Percentiles rank a stretch among this genome's conserved stretches.
These are phyloP conservation scores for Scleroderma bovista DNA, from an alignment of 768 basidiomycete genomes.

Conservation along the genomic window DNA sequence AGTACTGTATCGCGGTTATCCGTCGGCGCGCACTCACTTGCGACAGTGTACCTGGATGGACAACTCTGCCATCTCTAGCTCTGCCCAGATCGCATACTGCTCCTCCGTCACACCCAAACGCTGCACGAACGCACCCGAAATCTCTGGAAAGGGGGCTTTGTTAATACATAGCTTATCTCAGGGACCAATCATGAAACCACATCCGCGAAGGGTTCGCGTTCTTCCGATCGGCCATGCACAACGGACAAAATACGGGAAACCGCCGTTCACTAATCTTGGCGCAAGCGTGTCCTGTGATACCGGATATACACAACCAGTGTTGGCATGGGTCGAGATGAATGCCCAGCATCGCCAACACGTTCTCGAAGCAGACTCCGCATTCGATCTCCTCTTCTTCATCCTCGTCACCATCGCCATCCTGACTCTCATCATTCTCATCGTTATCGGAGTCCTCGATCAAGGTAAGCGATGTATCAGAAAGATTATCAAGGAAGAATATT, in stretches of 20 bases:
- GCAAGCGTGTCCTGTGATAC: constrained; percentile 39
- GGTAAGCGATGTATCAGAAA: background rate
- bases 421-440: constrained; percentile 1
- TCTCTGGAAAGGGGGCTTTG: constrained; percentile 23
- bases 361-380: constrained; percentile 55
- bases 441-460: constrained; percentile 1
- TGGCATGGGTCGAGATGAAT: constrained; percentile 38
- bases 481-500: constrained; percentile 19
- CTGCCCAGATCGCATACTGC: constrained; percentile 36
- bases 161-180: too few relatives aligned
- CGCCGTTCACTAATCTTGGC: constrained; percentile 45
- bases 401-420: background rate
- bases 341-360: constrained; percentile 33
- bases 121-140: constrained; percentile 33
- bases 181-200: constrained; percentile 7
- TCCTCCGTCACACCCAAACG: constrained; percentile 39
- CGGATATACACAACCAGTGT: constrained; percentile 51
- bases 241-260: constrained; percentile 57
- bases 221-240: constrained; percentile 38
- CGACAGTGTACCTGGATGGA: constrained; percentile 43
- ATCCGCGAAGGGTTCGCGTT: constrained; percentile 29
- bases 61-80: constrained; percentile 39
- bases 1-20: background rate
- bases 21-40: constrained; percentile 35
- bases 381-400: constrained; percentile 28